Evolutionary conservation across 768 basidiomycete genomes (phyloP), one percentile per base, ranked within the genome.

Genomic region (Auriscalpium vulgare): DNA sequence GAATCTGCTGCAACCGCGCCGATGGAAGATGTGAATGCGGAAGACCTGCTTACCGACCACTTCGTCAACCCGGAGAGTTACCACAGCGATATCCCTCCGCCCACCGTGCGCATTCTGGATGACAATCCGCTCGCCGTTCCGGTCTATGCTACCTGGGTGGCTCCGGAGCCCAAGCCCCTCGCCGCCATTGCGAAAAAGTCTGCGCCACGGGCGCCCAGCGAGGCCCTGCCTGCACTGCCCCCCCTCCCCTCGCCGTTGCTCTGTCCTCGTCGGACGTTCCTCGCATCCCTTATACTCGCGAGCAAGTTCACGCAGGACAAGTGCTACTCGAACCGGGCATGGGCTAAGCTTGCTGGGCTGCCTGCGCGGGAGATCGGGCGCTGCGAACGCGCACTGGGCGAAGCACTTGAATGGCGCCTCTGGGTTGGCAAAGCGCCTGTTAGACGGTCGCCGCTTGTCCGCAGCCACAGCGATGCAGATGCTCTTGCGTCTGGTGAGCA

Each of bases 291-390:
- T 44, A 91, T 97, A 55, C 77, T 92, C 51, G 95, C 94, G 0
- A 87, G 88, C 14, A 97, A 97, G 64, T 95, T 95, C 67, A 83
- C 88, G 59, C 92, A 95, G 72, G 94, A 97, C 65, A 85, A 90
- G 51, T 91, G 89, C 45, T 97, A 95, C 64, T 93, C 91, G 13
- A 95, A 97, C 68, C 82, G 84, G 29, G 93, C 94, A 16, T 97
- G 95, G 95, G 88, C 90, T 1, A 93, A 94, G 65, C 79, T 97
- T 7, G 89, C 88, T n/a, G 92, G 93, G 16, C 78, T 97, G 2
- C 82, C 86, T 0, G 83, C 91, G 5, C 74, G 83, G 44, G 94
- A 97, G 74, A 88, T 97, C 51, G 85, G 90, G 40, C 81, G 84
- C 16, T 94, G 91, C 66, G 95, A 97, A 70, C 83, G 89, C 21